Base-by-base conservation (phyloP, 1,284 basidiomycete species). In the Naganishia liquefaciens region DNA sequence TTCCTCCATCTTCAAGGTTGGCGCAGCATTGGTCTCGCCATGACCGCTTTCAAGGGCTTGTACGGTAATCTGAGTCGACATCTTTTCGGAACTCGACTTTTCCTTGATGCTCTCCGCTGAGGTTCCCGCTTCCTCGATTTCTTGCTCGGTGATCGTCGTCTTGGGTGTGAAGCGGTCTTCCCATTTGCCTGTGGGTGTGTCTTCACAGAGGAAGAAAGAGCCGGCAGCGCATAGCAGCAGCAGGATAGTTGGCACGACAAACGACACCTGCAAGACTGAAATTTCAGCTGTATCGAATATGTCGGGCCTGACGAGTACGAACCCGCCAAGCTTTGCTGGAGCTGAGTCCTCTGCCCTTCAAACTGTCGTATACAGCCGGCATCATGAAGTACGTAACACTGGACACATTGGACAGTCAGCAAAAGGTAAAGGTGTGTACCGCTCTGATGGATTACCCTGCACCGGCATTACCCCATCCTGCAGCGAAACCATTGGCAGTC, bases 401-500 rank as follows among this genome's bases (percentile, higher is more conserved):
- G 28, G 17, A 37, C 33, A 21, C 19, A 19, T 10, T 28, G 25
- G 25, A 27, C 1, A 5, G 6, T 51, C 25, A 51, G 49, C 49
- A 27, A 11, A 15, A 11, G 27, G 4, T 13, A 28, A 7, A 51
- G 13, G 10, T 5, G 6, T 44, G 27, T 3, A 17, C 1, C 15
- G 3, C 9, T 7, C 5, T 6, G 1, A 1, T 21, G 5, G 5
- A 17, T 37, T 47, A 57, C 54, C 54, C 62, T 17, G 49, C 50
- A n/a, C 62, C 62, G 21, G 49, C 62, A 33, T 63, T 63, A 23
- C 62, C 62, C 62, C 62, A 63, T 11, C 62, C 75, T 1, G 81
- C 81, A 67, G 85, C 77, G 85, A 86, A 88, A 11, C 86, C 84
- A 0, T 81, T 71, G 68, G 82, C 81, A 3, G 77, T 65, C 0